Conservation (phyloP, 2,329 filamentous ascomycete species). For the Colletotrichum godetiae region DNA sequence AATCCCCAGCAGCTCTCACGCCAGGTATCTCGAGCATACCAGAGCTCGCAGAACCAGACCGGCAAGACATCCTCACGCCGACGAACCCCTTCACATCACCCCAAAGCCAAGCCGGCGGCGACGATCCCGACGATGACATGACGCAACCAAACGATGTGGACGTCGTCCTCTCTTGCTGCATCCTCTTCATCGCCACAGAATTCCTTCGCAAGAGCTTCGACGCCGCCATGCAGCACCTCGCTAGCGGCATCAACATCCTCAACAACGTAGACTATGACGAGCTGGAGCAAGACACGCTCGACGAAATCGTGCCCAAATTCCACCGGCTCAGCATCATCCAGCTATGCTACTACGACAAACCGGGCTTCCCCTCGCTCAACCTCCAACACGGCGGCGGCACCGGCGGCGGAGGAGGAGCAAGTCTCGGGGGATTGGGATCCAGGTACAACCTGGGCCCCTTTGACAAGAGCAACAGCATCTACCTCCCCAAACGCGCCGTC, state of each 20-base stretch:
- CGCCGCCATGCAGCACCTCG: slow-evolving; percentile 25
- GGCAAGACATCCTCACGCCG: neutral
- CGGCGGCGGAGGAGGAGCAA: too few species aligned
- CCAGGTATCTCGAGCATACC: neutral
- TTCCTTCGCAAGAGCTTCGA: slow-evolving; percentile 50
- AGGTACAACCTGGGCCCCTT: slow-evolving; percentile 24
- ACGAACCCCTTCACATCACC: slow-evolving; percentile 47
- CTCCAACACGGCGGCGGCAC: slow-evolving; percentile 2
- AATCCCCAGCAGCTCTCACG: neutral
- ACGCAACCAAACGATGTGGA: slow-evolving; percentile 8
- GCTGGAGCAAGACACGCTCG: slow-evolving; percentile 5
- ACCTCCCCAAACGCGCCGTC: slow-evolving; percentile 24
- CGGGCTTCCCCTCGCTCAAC: slow-evolving; percentile 12
- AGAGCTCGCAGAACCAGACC: neutral
- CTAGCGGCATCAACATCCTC: slow-evolving; percentile 20
- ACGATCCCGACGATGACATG: neutral
- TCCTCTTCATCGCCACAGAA: slow-evolving; percentile 65
- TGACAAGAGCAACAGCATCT: slow-evolving; percentile 23
- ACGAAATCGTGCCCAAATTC: slow-evolving; percentile 23
- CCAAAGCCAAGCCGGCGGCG: slow-evolving; percentile 41
- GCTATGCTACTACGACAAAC: slow-evolving; percentile 23
- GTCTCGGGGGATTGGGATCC: neutral
- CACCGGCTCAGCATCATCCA: slow-evolving; percentile 29
- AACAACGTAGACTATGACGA: slow-evolving; percentile 29
- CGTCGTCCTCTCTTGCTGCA: slow-evolving; percentile 55